Percentiles rank a stretch among this genome's conserved stretches.
Evolutionary conservation across 1,284 basidiomycete genomes (phyloP).

Genomic region (Filobasidium uniguttulatum): DNA sequence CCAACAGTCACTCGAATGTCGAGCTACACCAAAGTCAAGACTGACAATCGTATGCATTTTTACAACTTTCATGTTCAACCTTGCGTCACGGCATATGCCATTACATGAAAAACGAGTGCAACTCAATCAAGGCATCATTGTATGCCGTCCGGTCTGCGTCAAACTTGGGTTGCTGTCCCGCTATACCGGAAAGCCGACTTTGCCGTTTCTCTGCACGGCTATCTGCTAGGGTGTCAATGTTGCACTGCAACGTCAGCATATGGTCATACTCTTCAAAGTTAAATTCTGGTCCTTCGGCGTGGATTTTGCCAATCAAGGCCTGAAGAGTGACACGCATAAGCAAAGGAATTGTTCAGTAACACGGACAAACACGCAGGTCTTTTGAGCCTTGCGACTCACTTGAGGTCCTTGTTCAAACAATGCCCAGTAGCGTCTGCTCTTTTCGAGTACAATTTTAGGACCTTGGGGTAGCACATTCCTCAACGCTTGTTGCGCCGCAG

Average conservation of each 20-base stretch:
- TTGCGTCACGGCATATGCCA: too few relatives aligned
- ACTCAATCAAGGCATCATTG: constrained; percentile 36
- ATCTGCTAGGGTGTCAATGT: constrained; percentile 45
- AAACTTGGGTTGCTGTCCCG: constrained; percentile 5
- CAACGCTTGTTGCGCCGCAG: constrained; percentile 83
- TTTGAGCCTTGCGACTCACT: constrained; percentile 47
- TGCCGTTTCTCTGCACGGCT: constrained; percentile 2
- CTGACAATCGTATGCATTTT: too few relatives aligned
- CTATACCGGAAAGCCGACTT: neutral
- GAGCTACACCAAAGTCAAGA: too few relatives aligned
- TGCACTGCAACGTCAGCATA: constrained; percentile 76
- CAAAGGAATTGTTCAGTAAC: neutral
- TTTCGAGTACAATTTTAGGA: constrained; percentile 55
- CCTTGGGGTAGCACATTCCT: constrained; percentile 57
- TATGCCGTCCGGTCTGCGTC: constrained; percentile 19
- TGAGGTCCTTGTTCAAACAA: constrained; percentile 60
- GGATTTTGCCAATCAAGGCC: constrained; percentile 60
- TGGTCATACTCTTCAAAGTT: constrained; percentile 80
- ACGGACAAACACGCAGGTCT: neutral
- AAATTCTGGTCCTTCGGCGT: constrained; percentile 47
- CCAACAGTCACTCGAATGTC: too few relatives aligned
- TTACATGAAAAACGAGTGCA: constrained; percentile 33
- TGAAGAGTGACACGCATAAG: constrained; percentile 28
- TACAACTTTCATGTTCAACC: too few relatives aligned
- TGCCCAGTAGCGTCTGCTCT: constrained; percentile 66